Base-by-base conservation (phyloP, 768 basidiomycete species). In the Lyophyllum decastes region DNA sequence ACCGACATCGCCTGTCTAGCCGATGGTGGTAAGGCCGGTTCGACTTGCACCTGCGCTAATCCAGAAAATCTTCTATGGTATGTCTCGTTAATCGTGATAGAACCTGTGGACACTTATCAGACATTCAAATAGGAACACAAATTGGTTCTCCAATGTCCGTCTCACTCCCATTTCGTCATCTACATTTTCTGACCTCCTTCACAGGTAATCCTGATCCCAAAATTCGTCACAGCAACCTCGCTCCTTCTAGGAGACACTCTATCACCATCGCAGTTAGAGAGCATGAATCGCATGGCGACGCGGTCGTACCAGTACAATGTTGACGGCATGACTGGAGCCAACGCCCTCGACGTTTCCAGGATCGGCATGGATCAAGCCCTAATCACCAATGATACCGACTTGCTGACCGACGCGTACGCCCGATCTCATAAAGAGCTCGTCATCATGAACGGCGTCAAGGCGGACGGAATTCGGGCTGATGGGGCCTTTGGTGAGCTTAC, bases 381-480 rank as follows among this genome's bases (percentile, higher is more conserved):
- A 52, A 71, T 80, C 56, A 75, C 69, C 26, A 60, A 49, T 43
- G 80, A 86, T 62, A 64, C 62, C n/a, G 74, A 79, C 1, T 66
- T 83, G 10, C 61, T 88, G 40, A 67, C 70, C 0, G 78, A 82
- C 59, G 81, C 85, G 1, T 87, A 82, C 65, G 56, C 64, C 7
- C 73, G 79, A 49, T 76, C 86, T 17, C 86, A 89, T 63, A 60
- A 65, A 7, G 85, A 88, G 57, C 71, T 89, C 17, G 68, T 78
- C 10, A 72, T 90, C n/a, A 69, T 79, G 58, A 74, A 82, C 51
- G 73, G 65, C 0, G 61, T 78, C 21, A 76, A 71, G 59, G 80
- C 79, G 7, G 89, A 92, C 66, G 89, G 89, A 7, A 88, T 90
- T 48, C 73, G 78, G 43, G 65, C 76, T 8, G 82, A 83, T 62